Conservation (phyloP, 1,284 basidiomycete species). For the Puccinia polysora region DNA sequence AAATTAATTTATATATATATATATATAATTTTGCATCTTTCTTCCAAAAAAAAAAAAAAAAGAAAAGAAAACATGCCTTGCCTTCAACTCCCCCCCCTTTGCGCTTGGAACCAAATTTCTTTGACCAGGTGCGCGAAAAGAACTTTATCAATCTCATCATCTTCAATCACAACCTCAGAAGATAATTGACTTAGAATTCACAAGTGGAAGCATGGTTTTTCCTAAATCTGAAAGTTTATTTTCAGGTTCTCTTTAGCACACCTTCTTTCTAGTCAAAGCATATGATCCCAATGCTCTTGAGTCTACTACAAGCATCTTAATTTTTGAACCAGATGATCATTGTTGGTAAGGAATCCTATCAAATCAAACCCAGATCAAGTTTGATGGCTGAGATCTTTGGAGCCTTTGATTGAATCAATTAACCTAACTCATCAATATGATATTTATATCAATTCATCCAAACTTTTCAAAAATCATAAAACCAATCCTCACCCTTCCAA, state of each 20-base stretch:
- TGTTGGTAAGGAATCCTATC: constrained; percentile 10
- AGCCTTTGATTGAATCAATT: not conserved
- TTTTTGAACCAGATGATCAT: constrained; percentile 2
- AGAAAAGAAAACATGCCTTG: too few relatives aligned
- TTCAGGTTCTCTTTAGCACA: constrained; percentile 21
- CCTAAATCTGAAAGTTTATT: constrained; percentile 37
- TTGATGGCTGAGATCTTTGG: not conserved
- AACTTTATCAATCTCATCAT: too few relatives aligned
- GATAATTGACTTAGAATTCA: too few relatives aligned
- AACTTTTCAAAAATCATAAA: not conserved
- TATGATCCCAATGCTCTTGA: constrained; percentile 4
- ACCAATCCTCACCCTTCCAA: not conserved
- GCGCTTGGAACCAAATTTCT: too few relatives aligned
- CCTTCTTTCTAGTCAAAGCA: constrained; percentile 16
- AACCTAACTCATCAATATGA: not conserved
- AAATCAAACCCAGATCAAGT: not conserved
- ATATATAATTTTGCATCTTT: too few relatives aligned
- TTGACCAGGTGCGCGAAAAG: too few relatives aligned
- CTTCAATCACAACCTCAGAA: too few relatives aligned
- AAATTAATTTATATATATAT: too few relatives aligned
- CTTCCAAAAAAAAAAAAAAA: too few relatives aligned
- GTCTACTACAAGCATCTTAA: not conserved
- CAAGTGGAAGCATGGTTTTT: too few relatives aligned
- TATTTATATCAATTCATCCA: constrained; percentile 7
- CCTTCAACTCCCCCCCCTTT: too few relatives aligned